Base-by-base conservation (phyloP, 73 alveolate genomes). In the Blepharisma stoltei region DNA sequence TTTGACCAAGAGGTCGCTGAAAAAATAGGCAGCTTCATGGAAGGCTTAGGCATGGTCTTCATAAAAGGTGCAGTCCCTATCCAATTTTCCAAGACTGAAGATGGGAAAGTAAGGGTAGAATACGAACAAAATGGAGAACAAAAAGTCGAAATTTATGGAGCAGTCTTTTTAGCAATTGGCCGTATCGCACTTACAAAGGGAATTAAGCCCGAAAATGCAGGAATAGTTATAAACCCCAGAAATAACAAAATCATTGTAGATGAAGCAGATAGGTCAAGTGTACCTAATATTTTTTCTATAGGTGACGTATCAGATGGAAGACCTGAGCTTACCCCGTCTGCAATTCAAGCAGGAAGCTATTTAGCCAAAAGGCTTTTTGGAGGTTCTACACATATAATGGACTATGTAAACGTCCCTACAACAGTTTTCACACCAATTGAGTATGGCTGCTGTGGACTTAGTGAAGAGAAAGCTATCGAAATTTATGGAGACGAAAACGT, bases 241-340 rank as follows among this genome's bases (percentile, higher is more conserved):
- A 85, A 90, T 48, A 95, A 94, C 7, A 95, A 95, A 81, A 76
- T 95, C 50, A 78, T 92, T 20, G 94, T 89, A 38, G 82, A 89
- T 53, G 93, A 93, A 25, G 85, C 21, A 54, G 99, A 97, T 68
- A 78, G 89, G 70, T 94, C 99, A 11, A 86, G 90, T 54, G 88
- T 96, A 23, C 95, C 90, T 5, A 78, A 97, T 71, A 96, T 97
- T 53, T 97, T 78, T 79, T 98, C 99, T 37, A 89, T 97, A 55
- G 99, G 99, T 14, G 99, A 97, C 83, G 95, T 88, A 38, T 80
- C 90, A 8, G 91, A 93, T 60, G 99, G 99, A 69, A 81, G 91
- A 53, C 96, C 97, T 32, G 99, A 97, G 77, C 89, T 97, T 25
- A 96, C 99, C 8, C 99, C 99, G 3, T 97, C 96, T n/a, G 99